Evolutionary conservation across 495 filamentous ascomycete species (phyloP), one percentile per base, ranked within the genome.

Genomic region (Penicillium desertorum): DNA sequence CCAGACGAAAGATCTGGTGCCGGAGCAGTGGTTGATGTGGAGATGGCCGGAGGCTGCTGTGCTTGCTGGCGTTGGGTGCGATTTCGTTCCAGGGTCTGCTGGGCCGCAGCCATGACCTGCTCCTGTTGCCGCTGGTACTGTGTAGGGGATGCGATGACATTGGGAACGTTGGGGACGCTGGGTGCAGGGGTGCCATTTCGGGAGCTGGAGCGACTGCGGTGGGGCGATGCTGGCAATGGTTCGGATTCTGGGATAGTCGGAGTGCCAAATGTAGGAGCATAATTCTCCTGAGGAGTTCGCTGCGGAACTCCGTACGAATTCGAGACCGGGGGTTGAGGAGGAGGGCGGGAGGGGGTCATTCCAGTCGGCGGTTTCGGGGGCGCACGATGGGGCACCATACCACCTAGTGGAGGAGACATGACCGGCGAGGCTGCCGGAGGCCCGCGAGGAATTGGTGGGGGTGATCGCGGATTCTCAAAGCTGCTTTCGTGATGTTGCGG

Each of bases 401-500:
- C 62, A 10, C 71, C 69, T 23, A 71, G 36, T 7, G 71, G 63
- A 19, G 72, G 71, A 30, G 72, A 70, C 62, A 75, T 70, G 11
- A 60, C 30, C 11, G 62, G 61, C 2, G 60, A 23, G 8, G 39
- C 57, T 36, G 62, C 58, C n/a, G 71, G 63, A 23, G 71, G 59
- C 62, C 70, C 83, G 52, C 84, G 78, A 56, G 94, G 94, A 50
- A 97, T 87, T 3, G 94, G 94, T 56, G 94, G 94, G 16, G 94
- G 90, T 9, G 93, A 88, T 56, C 94, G 85, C 43, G 94, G 94
- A 62, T 98, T 98, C 74, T 98, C 94, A 69, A 98, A 98, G 77
- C 92, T 98, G 53, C 87, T 86, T 75, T 92, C 88, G 71, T 91
- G 86, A 71, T 91, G 92, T 58, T 88, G 84, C 20, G 95, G 94